A percentile compares a stretch with the other conserved stretches of the same genome.
These are phyloP conservation scores for Lodderomyces parapsilosis DNA, from an alignment of 1,139 yeast species.

Conservation along the genomic window DNA sequence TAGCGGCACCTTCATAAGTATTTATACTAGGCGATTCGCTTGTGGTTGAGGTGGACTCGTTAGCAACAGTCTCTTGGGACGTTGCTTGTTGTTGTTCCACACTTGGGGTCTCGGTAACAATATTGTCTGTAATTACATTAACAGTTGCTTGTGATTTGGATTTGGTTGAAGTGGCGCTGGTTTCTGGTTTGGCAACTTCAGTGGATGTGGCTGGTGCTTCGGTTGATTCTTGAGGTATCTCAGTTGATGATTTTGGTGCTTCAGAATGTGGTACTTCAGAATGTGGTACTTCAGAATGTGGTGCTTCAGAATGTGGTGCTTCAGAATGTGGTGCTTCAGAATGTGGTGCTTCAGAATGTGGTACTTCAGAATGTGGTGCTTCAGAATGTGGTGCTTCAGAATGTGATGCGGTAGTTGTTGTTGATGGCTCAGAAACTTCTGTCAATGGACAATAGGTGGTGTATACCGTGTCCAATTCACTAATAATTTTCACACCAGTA, in stretches of 20 bases:
- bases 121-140: constrained; percentile 31
- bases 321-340: constrained; percentile 4
- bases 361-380: constrained; percentile 6
- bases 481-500: constrained; percentile 37
- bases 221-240: background rate
- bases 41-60: background rate
- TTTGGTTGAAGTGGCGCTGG: background rate
- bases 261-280: constrained; percentile 5
- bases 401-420: background rate
- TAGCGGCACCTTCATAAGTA: constrained; percentile 25
- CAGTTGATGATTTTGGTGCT: constrained; percentile 4
- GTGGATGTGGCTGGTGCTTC: background rate
- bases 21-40: constrained; percentile 2
- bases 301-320: constrained; percentile 5
- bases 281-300: constrained; percentile 3
- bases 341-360: constrained; percentile 4
- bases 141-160: constrained; percentile 9
- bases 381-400: constrained; percentile 8
- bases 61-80: background rate
- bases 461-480: constrained; percentile 21
- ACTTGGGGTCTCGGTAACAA: constrained; percentile 27
- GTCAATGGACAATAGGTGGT: constrained; percentile 23
- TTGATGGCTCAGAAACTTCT: constrained; percentile 3
- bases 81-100: constrained; percentile 7
- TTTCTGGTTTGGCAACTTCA: background rate